Percentiles rank a stretch among this genome's conserved stretches.
phyloP scores from a whole-genome alignment of 2,329 filamentous ascomycete genomes.

The Zelopaecilomyces penicillatus region DNA sequence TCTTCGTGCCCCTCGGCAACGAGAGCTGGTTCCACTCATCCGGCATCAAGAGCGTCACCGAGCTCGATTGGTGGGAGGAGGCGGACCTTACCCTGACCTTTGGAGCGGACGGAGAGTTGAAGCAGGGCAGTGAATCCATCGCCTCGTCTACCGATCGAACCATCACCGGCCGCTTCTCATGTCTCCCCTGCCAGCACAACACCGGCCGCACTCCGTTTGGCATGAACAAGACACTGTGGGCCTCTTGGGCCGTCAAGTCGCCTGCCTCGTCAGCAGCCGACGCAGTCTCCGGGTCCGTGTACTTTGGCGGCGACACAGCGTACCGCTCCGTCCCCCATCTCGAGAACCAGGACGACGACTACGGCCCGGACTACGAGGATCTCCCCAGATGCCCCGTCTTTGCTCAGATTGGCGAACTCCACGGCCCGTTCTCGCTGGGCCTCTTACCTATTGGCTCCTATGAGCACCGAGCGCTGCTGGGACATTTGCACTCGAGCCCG shows the following conservation, averaged over 20 bases:
- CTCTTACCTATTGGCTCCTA: constrained; percentile 85
- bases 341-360: constrained; percentile 55
- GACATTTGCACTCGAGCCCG: constrained; percentile 69
- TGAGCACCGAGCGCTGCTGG: constrained; percentile 60
- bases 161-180: constrained; percentile 61
- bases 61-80: constrained; percentile 86
- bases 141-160: neutral
- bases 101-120: neutral
- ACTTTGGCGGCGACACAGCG: constrained; percentile 76
- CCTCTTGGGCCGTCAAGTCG: constrained; percentile 60
- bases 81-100: constrained; percentile 49
- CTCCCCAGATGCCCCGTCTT: constrained; percentile 70
- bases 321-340: constrained; percentile 64
- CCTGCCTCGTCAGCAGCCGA: constrained; percentile 49
- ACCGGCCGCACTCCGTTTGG: constrained; percentile 58
- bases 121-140: neutral
- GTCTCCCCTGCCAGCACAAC: constrained; percentile 71
- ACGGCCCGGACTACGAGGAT: constrained; percentile 52
- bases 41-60: constrained; percentile 64
- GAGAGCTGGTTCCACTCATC: constrained; percentile 63
- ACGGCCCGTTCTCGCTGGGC: constrained; percentile 76
- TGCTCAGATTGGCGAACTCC: constrained; percentile 61
- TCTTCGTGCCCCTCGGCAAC: constrained; percentile 71
- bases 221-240: constrained; percentile 66
- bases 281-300: constrained; percentile 33